Conservation (phyloP, 805 yeast genomes). For the Candida succiphila region DNA sequence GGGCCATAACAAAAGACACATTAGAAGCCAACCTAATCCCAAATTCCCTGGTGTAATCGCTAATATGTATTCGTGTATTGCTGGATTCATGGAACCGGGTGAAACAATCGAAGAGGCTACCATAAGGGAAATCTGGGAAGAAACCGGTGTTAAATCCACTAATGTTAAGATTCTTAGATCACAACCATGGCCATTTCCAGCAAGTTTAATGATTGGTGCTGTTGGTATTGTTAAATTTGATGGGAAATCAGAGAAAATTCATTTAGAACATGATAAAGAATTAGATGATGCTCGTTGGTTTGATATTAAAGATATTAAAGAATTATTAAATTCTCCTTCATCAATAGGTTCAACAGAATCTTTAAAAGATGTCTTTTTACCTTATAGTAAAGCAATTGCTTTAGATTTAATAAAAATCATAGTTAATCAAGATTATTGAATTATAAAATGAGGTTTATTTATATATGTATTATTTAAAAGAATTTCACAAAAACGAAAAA, state of each 20-base stretch:
- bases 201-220: slow-evolving; percentile 89
- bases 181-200: slow-evolving; percentile 99
- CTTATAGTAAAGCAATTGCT: slow-evolving; percentile 35
- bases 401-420: slow-evolving; percentile 31
- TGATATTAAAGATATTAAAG: slow-evolving; percentile 32
- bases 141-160: slow-evolving; percentile 68
- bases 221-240: slow-evolving; percentile 67
- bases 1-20: slow-evolving; percentile 60
- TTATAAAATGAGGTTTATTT: neutral
- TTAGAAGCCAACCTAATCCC: slow-evolving; percentile 10
- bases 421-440: slow-evolving; percentile 1
- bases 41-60: slow-evolving; percentile 8
- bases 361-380: slow-evolving; percentile 30
- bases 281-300: slow-evolving; percentile 84
- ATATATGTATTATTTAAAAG: neutral
- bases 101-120: slow-evolving; percentile 88
- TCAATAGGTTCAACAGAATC: slow-evolving; percentile 12
- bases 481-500: neutral
- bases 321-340: slow-evolving; percentile 8
- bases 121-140: slow-evolving; percentile 89
- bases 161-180: slow-evolving; percentile 55
- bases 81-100: slow-evolving; percentile 94
- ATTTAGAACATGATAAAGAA: slow-evolving; percentile 79
- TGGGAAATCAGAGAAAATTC: slow-evolving; percentile 52
- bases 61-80: slow-evolving; percentile 71